These are phyloP conservation scores for Amanita rimosa DNA, from an alignment of 768 basidiomycete genomes.

Conservation along the genomic window DNA sequence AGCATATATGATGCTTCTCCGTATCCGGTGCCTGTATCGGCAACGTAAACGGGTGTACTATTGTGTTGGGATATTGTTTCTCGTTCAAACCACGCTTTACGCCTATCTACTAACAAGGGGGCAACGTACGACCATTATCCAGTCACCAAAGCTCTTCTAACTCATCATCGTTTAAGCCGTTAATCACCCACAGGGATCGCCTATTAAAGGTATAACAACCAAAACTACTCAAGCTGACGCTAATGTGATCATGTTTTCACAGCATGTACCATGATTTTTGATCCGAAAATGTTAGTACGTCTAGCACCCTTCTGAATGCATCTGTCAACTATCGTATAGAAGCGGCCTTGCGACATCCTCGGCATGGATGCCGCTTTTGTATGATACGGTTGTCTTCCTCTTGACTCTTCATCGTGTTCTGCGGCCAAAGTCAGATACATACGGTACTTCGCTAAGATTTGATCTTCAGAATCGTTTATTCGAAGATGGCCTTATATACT, in stretches of 20 bases:
- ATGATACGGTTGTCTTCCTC: constrained; percentile 30
- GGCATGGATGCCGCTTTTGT: constrained; percentile 38
- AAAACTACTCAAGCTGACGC: not conserved
- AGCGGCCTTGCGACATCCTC: constrained; percentile 31
- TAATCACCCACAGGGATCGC: not conserved
- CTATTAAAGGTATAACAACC: not conserved
- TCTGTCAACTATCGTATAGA: constrained; percentile 15
- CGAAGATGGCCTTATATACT: constrained; percentile 36
- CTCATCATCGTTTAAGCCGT: not conserved
- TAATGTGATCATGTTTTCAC: constrained; percentile 1
- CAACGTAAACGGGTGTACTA: constrained; percentile 19
- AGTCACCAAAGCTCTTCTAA: not conserved
- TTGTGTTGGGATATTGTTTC: constrained; percentile 23
- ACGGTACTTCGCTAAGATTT: constrained; percentile 12
- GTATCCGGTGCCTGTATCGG: constrained; percentile 31
- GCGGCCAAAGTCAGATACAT: constrained; percentile 20
- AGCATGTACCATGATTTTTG: constrained; percentile 35
- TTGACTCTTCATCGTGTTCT: constrained; percentile 27
- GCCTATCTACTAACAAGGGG: constrained; percentile 43
- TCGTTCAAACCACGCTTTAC: constrained; percentile 35
- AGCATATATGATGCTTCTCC: constrained; percentile 47
- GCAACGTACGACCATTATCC: constrained; percentile 25
- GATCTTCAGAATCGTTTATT: constrained; percentile 30
- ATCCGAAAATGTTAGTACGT: constrained; percentile 21
- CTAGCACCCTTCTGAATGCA: not conserved